These are phyloP conservation scores for Brassica cretica DNA, from an alignment of 345 rosid species.

Conservation along the genomic window DNA sequence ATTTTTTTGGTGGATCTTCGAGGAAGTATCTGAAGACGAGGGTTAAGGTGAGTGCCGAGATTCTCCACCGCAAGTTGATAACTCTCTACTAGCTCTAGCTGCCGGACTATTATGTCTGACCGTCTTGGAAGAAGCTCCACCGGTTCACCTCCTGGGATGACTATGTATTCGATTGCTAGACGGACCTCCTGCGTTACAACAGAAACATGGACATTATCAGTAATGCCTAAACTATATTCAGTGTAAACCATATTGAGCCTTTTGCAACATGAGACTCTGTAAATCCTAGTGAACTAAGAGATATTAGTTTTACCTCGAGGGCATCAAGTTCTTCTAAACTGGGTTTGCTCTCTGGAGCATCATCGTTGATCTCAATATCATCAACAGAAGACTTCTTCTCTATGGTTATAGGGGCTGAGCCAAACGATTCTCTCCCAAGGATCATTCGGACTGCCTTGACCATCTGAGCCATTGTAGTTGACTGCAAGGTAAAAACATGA, in stretches of 20 bases:
- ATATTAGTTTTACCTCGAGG: slow-evolving; percentile 59
- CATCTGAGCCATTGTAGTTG: slow-evolving; percentile 94
- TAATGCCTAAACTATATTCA: too few species aligned
- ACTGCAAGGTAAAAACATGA: slow-evolving; percentile 49
- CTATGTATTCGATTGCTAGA: slow-evolving; percentile 88
- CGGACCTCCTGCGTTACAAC: slow-evolving; percentile 74
- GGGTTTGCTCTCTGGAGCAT: slow-evolving; percentile 83
- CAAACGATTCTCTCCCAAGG: slow-evolving; percentile 70
- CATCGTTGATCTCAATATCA: slow-evolving; percentile 81
- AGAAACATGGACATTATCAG: slow-evolving; percentile 3
- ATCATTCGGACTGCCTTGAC: slow-evolving; percentile 92
- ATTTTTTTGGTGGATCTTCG: slow-evolving; percentile 53
- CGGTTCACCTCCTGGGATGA: slow-evolving; percentile 92
- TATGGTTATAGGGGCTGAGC: slow-evolving; percentile 44
- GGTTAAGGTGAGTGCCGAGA: slow-evolving; percentile 73
- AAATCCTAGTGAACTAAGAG: slow-evolving; percentile 1
- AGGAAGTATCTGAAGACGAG: slow-evolving; percentile 93
- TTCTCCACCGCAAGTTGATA: slow-evolving; percentile 84
- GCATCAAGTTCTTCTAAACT: slow-evolving; percentile 97
- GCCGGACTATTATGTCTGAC: slow-evolving; percentile 79
- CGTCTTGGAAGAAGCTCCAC: slow-evolving; percentile 95
- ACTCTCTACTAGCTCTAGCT: slow-evolving; percentile 89
- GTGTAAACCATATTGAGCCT: slow-evolving; percentile 5
- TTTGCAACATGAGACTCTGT: neutral
- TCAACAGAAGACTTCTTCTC: slow-evolving; percentile 38